Evolutionary conservation across 306 rosid genomes (phyloP), one percentile per base, ranked within the genome.

Genomic region (Rosa chinensis): DNA sequence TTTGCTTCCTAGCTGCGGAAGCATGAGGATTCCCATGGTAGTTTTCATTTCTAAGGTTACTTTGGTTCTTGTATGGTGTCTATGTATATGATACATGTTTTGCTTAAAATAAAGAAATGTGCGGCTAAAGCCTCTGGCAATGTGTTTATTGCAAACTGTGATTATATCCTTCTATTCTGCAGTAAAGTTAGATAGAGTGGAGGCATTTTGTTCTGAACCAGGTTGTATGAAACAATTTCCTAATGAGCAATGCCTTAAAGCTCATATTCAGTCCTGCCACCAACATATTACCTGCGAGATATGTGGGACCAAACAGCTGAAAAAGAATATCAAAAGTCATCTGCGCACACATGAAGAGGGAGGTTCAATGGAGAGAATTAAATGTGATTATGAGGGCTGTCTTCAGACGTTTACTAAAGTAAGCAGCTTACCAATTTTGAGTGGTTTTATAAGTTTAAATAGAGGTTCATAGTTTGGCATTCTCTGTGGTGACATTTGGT

Each of bases 21-120:
- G 79, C 98, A 93, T 69, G 89, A 89, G 79, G 87, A 78, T 66
- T 93, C 98, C 74, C 98, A 93, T 85, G 97, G 98, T 78, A 77
- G n/a, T 11, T 5, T 25, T 78, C 16, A 6, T 40, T 39, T 73
- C 53, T 18, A n/a, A 49, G 21, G 50, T 71, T n/a, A 11, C 11
- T 55, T 16, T 61, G 37, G 21, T 16, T 14, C 4, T 48, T 48
- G 14, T 2, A 48, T 48, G 13, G 14, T 48, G 0, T 48, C 10
- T 10, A n/a, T n/a, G 45, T 10, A 68, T n/a, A 23, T 6, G 1
- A 43, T 21, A n/a, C 73, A 68, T 10, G 5, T 28, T 6, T 74
- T 20, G 9, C 76, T 62, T 40, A 20, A 12, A 35, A 37, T 20
- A 14, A 5, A 44, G 42, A 37, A 39, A 5, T 12, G 11, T 52